These are phyloP conservation scores for Ceriops zippeliana DNA, from an alignment of 345 rosid genomes.

Conservation along the genomic window DNA sequence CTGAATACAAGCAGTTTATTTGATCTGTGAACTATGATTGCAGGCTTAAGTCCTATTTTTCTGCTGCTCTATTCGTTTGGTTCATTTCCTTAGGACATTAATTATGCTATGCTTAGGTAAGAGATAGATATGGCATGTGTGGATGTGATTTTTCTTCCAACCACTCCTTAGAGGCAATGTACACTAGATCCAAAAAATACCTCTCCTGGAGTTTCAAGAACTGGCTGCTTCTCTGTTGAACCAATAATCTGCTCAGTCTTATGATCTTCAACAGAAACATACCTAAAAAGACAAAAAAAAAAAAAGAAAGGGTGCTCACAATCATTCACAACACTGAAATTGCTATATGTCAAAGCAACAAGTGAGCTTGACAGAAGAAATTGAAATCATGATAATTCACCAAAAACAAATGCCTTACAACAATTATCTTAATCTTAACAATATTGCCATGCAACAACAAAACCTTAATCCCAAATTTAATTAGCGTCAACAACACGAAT, in stretches of 20 bases:
- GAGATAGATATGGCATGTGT: no score
- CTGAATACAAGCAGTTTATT: no score
- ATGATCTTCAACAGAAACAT: conserved; percentile 48
- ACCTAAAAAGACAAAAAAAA: conserved; percentile 35
- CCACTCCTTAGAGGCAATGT: no score
- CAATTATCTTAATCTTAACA: conserved; percentile 7
- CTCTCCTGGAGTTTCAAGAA: conserved; percentile 94
- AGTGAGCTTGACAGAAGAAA: conserved; percentile 2
- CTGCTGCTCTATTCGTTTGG: no score
- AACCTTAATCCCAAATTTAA: no score
- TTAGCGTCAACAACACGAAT: no score
- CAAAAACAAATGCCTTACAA: conserved; percentile 3
- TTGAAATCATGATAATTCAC: background rate
- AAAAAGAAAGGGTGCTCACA: background rate
- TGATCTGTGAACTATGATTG: no score
- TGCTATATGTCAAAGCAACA: conserved; percentile 1
- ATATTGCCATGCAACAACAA: background rate
- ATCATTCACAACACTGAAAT: conserved; percentile 1
- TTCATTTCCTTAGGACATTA: no score
- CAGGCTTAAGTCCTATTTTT: no score
- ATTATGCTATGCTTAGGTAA: no score
- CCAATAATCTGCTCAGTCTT: conserved; percentile 58
- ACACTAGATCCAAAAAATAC: conserved; percentile 28
- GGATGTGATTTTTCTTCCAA: no score
- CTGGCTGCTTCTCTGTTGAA: conserved; percentile 76